Conservation (phyloP, 1,284 basidiomycete species). For the Jaminaea rosea region DNA sequence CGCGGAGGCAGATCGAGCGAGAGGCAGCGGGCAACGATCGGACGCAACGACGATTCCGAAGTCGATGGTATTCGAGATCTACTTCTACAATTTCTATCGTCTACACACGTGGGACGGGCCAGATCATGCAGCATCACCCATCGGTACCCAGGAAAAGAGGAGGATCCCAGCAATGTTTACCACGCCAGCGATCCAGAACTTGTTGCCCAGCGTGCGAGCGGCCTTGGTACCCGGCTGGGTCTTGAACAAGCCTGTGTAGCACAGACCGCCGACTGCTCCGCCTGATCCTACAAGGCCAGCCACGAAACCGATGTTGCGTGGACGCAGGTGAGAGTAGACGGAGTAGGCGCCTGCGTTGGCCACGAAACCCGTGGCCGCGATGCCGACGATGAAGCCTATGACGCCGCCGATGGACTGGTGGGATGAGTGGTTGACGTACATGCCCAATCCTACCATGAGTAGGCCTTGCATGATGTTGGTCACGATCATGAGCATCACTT, state of each 20-base stretch:
- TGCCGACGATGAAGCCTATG: constrained; percentile 31
- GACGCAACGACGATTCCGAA: no score
- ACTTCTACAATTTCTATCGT: no score
- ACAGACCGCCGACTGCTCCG: constrained; percentile 34
- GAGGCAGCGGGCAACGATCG: no score
- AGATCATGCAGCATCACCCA: constrained; percentile 11
- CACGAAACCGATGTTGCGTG: constrained; percentile 29
- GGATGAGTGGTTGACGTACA: constrained; percentile 50
- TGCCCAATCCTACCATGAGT: constrained; percentile 51
- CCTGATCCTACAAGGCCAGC: constrained; percentile 30
- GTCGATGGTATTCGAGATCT: no score
- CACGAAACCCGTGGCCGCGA: constrained; percentile 31
- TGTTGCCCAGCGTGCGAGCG: constrained; percentile 22
- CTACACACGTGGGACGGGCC: no score
- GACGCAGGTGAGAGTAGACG: constrained; percentile 27
- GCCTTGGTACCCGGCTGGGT: constrained; percentile 20
- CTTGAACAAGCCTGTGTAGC: constrained; percentile 29
- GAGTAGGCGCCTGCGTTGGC: constrained; percentile 37
- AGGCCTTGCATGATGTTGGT: constrained; percentile 53
- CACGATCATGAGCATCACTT: constrained; percentile 54
- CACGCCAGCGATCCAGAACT: constrained; percentile 38
- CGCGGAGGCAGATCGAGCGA: no score
- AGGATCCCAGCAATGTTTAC: constrained; percentile 29
- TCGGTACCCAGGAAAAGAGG: constrained; percentile 22
- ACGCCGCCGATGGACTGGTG: constrained; percentile 22